Evolutionary conservation across 148 eudicot species (phyloP), one percentile per base, ranked within the genome.

Genomic region (Bassia scoparia): DNA sequence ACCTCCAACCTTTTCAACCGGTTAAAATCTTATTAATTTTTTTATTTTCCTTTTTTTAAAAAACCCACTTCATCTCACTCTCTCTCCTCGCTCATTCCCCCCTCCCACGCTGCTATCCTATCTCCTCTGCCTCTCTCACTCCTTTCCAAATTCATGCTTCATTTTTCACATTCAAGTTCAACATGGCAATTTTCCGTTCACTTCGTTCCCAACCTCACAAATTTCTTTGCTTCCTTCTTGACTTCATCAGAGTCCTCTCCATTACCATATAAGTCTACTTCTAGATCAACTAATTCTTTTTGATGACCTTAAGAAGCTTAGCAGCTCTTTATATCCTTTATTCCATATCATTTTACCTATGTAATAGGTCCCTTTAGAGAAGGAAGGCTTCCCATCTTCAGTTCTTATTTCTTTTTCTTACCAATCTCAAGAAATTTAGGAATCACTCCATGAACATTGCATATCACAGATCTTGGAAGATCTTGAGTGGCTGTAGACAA

Each of bases 381-480:
- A 91, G 17, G 83, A 86, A 27, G 72, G 74, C 23, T 72, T 69
- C 46, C 82, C 88, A 71, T 67, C 74, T 69, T 83, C 81, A 44
- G 79, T 72, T 87, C 88, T 75, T 91, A 89, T 79, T 83, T 89
- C 85, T 87, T 95, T 81, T 69, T 82, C 88, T 78, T 87, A 63
- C 99, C 99, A 48, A 87, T 83, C 74, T 95, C 94, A 37, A 89
- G 87, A 84, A 95, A 95, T 86, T 83, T 91, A 46, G 99, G 99
- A 77, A 90, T 95, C 53, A 95, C 99, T 76, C 99, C 99, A 76
- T 95, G 99, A 70, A 95, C 96, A 76, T 95, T 95, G 90, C 99
- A 95, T 78, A 95, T 76, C 12, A 91, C 78, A 58, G 99, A 91
- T 81, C 92, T 86, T 0, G 96, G 97, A 63, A 95, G 88, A 21